A percentile compares a stretch with the other conserved stretches of the same genome.
Conservation (phyloP, 2,329 filamentous ascomycete species). For the Aspergillus sergii region DNA sequence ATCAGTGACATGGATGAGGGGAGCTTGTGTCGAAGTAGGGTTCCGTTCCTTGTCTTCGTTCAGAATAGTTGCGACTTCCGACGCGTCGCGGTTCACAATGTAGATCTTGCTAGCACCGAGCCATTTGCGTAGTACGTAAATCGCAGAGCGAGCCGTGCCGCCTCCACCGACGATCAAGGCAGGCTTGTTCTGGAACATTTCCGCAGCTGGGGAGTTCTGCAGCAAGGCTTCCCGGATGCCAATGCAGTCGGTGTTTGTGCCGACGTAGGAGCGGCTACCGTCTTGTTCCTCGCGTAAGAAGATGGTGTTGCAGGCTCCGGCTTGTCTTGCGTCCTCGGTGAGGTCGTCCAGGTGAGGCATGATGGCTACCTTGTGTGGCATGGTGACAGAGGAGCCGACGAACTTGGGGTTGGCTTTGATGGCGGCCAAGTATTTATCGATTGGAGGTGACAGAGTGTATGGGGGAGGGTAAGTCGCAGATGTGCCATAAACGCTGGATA, state of each 20-base stretch:
- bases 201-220: conserved; percentile 47
- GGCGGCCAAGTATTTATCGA: conserved; percentile 37
- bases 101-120: conserved; percentile 71
- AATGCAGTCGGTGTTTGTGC: conserved; percentile 80
- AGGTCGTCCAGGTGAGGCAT: conserved; percentile 72
- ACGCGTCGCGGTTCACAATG: conserved; percentile 72
- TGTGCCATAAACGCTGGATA: conserved; percentile 39
- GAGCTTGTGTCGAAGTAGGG: conserved; percentile 37
- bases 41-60: conserved; percentile 64
- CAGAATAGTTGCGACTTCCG: conserved; percentile 69
- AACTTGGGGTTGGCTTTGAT: conserved; percentile 44
- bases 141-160: conserved; percentile 74
- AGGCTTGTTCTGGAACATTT: conserved; percentile 53
- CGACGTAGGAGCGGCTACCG: conserved; percentile 60
- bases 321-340: conserved; percentile 70
- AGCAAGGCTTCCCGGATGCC: conserved; percentile 74
- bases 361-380: conserved; percentile 82
- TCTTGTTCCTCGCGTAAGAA: conserved; percentile 57
- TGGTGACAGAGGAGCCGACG: conserved; percentile 72
- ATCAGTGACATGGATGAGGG: conserved; percentile 63
- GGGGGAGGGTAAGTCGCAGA: conserved; percentile 36
- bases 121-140: conserved; percentile 73
- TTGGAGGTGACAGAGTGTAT: conserved; percentile 38
- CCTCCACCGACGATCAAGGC: conserved; percentile 77
- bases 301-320: conserved; percentile 80